phyloP scores from a whole-genome alignment of 768 basidiomycete genomes.

The Tylopilus rubrobrunneus region DNA sequence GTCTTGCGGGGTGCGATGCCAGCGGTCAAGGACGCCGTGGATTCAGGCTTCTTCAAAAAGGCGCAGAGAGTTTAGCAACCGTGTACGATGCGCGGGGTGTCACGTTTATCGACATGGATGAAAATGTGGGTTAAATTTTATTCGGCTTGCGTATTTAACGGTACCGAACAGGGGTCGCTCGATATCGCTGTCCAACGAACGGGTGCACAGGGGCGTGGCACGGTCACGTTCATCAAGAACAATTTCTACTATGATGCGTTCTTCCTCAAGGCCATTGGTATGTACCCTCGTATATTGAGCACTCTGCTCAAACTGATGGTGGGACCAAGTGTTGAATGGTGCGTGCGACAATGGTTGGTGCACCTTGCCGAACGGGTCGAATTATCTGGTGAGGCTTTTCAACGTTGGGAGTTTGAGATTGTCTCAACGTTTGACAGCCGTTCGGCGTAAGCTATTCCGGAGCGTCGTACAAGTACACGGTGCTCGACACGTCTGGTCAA shows the following conservation, averaged over 20 bases:
- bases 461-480: slow-evolving; percentile 95
- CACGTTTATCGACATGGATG: slow-evolving; percentile 88
- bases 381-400: slow-evolving; percentile 64
- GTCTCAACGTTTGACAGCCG: slow-evolving; percentile 48
- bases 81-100: slow-evolving; percentile 78
- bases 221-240: slow-evolving; percentile 83
- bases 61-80: slow-evolving; percentile 55
- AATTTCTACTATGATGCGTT: slow-evolving; percentile 99
- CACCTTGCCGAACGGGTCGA: slow-evolving; percentile 52
- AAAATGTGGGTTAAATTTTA: slow-evolving; percentile 69
- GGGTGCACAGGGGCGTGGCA: slow-evolving; percentile 60
- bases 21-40: slow-evolving; percentile 56
- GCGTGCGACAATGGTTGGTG: slow-evolving; percentile 87
- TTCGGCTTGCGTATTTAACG: neutral
- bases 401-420: neutral
- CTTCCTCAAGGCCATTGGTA: slow-evolving; percentile 95
- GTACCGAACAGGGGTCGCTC: slow-evolving; percentile 62
- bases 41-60: slow-evolving; percentile 53
- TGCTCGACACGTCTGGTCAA: slow-evolving; percentile 84
- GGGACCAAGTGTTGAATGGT: slow-evolving; percentile 75
- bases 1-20: slow-evolving; percentile 54
- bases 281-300: slow-evolving; percentile 18
- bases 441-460: slow-evolving; percentile 94
- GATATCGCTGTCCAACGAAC: slow-evolving; percentile 91
- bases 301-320: neutral